Evolutionary conservation across 1,139 yeast genomes (phyloP), one percentile per base, ranked within the genome.

Genomic region (Suzukiozyma palmioleophila): DNA sequence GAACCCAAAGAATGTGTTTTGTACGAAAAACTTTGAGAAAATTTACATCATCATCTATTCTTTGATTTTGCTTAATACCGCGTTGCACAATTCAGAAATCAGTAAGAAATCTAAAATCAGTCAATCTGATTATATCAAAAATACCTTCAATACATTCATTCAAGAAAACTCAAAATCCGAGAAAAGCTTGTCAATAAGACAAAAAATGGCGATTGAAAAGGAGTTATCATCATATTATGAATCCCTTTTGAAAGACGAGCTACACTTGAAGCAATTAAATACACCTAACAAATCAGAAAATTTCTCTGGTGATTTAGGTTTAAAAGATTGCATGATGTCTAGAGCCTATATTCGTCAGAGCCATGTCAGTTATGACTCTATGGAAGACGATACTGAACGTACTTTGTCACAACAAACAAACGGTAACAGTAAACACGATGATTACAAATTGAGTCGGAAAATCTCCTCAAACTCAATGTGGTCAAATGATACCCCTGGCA

Each of bases 41-140:
- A 79, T 85, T 43, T 87, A 86, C 55, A 79, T 89, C 32, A 68
- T 87, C 10, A 73, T 87, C 32, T 88, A 86, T 61, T 76, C 90
- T 8, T 69, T 88, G 49, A 72, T 88, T 41, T 71, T 88, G 41
- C 69, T 87, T 40, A 88, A 88, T 53, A 81, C 88, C 2, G 82
- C 84, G 31, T 62, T 83, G 37, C 84, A 81, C 57, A 79, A 79
- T 47, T 57, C 62, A 12, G 78, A 70, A 45, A 57, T 69, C 26
- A 60, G 56, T 42, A 69, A 63, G 45, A 64, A 64, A 47, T 61
- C 67, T 28, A 65, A 64, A 45, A 73, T 73, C 40, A 58, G 67
- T 40, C 73, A 69, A 51, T 52, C 64, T 3, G 79, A 76, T 47
- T 82, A 79, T 50, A 71, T 81, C 37, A 66, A 66, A 33, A 81